These are phyloP conservation scores for Backusella psychrophila DNA, from an alignment of 192 early-diverging fungal species.

Conservation along the genomic window DNA sequence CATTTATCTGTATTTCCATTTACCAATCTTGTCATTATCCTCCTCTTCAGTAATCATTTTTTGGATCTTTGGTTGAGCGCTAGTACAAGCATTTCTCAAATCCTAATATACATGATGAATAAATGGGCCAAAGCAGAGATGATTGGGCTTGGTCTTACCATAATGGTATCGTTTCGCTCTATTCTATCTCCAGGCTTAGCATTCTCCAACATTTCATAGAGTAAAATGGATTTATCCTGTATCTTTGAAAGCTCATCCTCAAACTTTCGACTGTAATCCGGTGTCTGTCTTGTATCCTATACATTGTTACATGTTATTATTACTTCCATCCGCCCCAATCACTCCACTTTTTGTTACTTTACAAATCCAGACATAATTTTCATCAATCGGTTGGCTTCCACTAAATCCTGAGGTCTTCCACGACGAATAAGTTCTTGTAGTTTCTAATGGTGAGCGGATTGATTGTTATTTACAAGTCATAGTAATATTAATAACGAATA, in stretches of 20 bases:
- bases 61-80: slow-evolving; percentile 67
- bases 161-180: neutral
- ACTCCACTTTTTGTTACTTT: slow-evolving; percentile 15
- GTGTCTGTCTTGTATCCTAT: slow-evolving; percentile 57
- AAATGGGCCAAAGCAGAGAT: neutral
- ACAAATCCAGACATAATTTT: slow-evolving; percentile 97
- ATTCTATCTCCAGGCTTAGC: slow-evolving; percentile 55
- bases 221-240: slow-evolving; percentile 66
- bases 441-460: slow-evolving; percentile 52
- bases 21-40: slow-evolving; percentile 75
- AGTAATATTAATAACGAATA: neutral
- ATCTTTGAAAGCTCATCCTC: slow-evolving; percentile 79
- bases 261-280: slow-evolving; percentile 86
- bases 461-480: neutral
- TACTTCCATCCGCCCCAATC: neutral
- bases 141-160: neutral
- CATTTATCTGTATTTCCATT: neutral
- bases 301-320: neutral
- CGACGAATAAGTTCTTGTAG: slow-evolving; percentile 93
- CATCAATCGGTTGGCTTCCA: slow-evolving; percentile 95
- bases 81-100: slow-evolving; percentile 60
- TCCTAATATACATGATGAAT: slow-evolving; percentile 42
- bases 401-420: slow-evolving; percentile 90
- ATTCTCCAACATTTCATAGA: slow-evolving; percentile 81
- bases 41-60: slow-evolving; percentile 67